phyloP scores from a whole-genome alignment of 257 asterid genomes.

The Capsicum rhomboideum region DNA sequence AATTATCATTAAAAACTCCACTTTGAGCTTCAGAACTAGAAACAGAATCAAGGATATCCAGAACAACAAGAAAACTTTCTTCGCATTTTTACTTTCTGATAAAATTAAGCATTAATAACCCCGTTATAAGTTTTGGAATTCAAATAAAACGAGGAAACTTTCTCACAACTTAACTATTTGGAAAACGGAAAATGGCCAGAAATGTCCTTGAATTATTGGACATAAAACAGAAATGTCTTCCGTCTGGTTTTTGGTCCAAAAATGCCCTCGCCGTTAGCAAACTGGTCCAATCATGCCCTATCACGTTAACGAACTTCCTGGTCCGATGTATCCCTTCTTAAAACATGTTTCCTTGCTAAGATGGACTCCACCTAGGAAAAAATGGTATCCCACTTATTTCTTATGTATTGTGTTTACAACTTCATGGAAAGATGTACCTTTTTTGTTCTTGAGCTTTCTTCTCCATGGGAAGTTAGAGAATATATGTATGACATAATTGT shows the following conservation, averaged over 20 bases:
- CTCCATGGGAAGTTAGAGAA: neutral
- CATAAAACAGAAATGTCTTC: neutral
- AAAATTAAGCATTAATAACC: neutral
- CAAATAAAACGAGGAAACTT: neutral
- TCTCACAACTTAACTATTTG: neutral
- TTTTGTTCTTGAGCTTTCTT: neutral
- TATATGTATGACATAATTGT: neutral
- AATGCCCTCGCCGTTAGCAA: neutral
- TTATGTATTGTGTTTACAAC: neutral
- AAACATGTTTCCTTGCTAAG: neutral
- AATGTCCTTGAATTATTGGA: neutral
- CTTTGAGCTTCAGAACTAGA: neutral
- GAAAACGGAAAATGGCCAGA: neutral
- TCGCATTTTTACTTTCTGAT: neutral
- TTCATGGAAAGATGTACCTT: constrained; percentile 32
- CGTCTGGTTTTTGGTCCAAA: neutral
- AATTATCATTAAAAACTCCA: neutral
- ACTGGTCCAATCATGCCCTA: neutral
- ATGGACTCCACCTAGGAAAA: neutral
- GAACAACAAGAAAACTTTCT: neutral
- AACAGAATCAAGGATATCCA: neutral
- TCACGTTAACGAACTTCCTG: neutral
- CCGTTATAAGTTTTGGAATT: neutral
- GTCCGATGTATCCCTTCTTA: neutral
- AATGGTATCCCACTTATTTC: neutral